phyloP scores from a whole-genome alignment of 805 yeast genomes.

The Metschnikowia amazonensis region DNA sequence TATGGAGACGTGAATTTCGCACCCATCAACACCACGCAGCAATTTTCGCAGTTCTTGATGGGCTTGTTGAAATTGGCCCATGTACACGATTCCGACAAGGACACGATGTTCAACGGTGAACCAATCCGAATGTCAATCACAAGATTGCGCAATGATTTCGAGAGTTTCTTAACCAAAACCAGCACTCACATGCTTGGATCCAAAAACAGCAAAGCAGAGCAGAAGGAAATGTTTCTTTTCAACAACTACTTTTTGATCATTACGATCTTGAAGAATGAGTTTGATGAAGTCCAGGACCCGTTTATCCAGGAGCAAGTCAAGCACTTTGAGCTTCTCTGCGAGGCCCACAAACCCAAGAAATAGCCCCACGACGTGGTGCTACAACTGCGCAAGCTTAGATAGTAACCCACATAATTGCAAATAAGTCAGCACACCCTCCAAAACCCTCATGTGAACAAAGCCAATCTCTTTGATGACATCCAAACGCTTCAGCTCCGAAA shows the following conservation, averaged over 20 bases:
- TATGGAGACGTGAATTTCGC: constrained; percentile 25
- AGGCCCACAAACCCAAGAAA: constrained; percentile 31
- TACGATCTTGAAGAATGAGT: constrained; percentile 49
- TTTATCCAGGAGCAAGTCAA: constrained; percentile 34
- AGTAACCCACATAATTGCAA: constrained; percentile 82
- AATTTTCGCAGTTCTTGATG: constrained; percentile 66
- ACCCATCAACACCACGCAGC: constrained; percentile 64
- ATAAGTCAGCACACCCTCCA: constrained; percentile 89
- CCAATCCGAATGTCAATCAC: constrained; percentile 69
- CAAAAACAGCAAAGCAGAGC: constrained; percentile 35
- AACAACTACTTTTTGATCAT: constrained; percentile 64
- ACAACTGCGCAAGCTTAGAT: constrained; percentile 44
- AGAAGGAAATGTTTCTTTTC: constrained; percentile 67
- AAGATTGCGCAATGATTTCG: constrained; percentile 76
- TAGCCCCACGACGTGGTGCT: neutral
- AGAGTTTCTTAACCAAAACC: constrained; percentile 68
- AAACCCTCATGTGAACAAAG: constrained; percentile 81
- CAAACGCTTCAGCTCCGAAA: constrained; percentile 65
- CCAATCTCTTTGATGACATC: constrained; percentile 86
- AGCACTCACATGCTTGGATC: constrained; percentile 41
- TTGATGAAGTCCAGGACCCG: constrained; percentile 20
- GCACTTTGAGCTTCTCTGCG: constrained; percentile 39
- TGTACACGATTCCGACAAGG: constrained; percentile 17
- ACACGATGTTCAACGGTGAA: constrained; percentile 43
- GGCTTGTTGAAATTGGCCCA: constrained; percentile 60